These are phyloP conservation scores for Gnomoniopsis sp. DNA, from an alignment of 2,329 filamentous ascomycete species.

Conservation along the genomic window DNA sequence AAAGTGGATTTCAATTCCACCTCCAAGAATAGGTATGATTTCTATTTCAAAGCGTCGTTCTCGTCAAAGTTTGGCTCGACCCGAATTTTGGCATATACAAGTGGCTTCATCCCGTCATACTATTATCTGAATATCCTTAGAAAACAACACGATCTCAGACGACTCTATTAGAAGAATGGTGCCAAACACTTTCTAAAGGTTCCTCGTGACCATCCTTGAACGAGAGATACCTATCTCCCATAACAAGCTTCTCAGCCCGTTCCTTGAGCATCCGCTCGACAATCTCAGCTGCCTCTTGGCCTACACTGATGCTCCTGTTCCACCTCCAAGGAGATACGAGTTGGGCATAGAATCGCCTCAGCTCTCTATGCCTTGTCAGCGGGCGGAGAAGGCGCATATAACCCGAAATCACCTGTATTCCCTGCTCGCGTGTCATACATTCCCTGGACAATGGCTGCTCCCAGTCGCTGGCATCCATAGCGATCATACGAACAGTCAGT, in stretches of 20 bases:
- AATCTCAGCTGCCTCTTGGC: not conserved
- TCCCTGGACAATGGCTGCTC: not conserved
- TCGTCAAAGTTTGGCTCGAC: too few species aligned
- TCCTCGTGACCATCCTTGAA: not conserved
- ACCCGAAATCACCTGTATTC: not conserved
- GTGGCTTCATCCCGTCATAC: too few species aligned
- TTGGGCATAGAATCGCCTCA: conserved; percentile 5
- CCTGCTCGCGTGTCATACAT: not conserved
- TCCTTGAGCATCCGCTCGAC: not conserved
- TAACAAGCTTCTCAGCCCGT: conserved; percentile 1
- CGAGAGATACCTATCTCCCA: conserved; percentile 1
- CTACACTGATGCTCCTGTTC: not conserved
- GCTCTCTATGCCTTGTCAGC: not conserved
- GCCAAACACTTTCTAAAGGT: not conserved
- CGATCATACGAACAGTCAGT: conserved; percentile 1
- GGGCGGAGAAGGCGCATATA: not conserved
- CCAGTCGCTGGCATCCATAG: not conserved
- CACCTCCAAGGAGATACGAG: conserved; percentile 4
- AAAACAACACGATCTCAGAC: not conserved
- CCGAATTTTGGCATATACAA: too few species aligned
- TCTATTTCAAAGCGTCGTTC: too few species aligned
- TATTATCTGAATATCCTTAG: too few species aligned
- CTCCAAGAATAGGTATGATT: too few species aligned
- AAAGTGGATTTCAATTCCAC: too few species aligned
- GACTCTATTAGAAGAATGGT: not conserved